Conservation (phyloP, 306 rosid genomes). For the Pterocarpus macrocarpus region DNA sequence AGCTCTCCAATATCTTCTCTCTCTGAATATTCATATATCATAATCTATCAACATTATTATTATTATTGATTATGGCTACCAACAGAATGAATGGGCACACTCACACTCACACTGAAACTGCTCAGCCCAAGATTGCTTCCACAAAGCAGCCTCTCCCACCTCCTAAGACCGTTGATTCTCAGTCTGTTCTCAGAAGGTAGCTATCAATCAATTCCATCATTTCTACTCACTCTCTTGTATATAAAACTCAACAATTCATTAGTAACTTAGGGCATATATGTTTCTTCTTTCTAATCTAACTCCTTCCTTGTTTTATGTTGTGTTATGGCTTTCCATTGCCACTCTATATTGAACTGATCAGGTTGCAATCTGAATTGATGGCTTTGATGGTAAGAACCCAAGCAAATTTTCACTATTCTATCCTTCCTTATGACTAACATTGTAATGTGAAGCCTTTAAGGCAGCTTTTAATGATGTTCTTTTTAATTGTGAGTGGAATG, state of each 20-base stretch:
- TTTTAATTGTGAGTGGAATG: conserved; percentile 7
- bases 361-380: conserved; percentile 86
- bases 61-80: conserved; percentile 57
- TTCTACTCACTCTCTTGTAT: no score
- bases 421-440: neutral
- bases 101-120: conserved; percentile 42
- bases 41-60: neutral
- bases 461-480: no score
- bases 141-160: conserved; percentile 63
- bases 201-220: neutral
- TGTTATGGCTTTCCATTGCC: no score
- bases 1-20: no score
- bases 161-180: conserved; percentile 76
- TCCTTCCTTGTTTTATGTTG: neutral
- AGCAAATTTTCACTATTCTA: neutral
- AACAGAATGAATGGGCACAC: conserved; percentile 51
- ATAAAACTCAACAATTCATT: no score
- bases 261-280: no score
- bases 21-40: neutral
- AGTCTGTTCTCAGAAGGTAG: conserved; percentile 87
- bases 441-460: neutral
- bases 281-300: conserved; percentile 38
- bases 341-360: no score
- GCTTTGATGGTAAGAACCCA: conserved; percentile 70
- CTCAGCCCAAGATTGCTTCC: conserved; percentile 54